Evolutionary conservation across 805 yeast species (phyloP).

Genomic region (Saturnispora diversa): DNA sequence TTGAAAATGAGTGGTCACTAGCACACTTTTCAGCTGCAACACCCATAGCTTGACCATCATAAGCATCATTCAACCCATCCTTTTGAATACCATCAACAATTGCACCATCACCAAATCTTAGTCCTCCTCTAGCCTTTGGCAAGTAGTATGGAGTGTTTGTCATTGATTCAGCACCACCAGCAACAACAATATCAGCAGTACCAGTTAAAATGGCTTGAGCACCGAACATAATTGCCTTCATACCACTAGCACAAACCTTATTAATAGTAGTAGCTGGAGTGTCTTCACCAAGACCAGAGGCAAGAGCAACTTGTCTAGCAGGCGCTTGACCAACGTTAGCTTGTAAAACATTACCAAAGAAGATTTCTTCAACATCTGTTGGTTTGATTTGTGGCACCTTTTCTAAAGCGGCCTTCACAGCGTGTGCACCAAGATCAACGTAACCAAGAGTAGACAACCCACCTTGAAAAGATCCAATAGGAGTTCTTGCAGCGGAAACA

Average conservation of each 20-base stretch:
- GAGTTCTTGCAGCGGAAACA: slow-evolving; percentile 89
- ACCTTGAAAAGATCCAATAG: slow-evolving; percentile 93
- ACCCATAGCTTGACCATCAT: slow-evolving; percentile 87
- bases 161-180: slow-evolving; percentile 98
- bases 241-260: slow-evolving; percentile 96
- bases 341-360: slow-evolving; percentile 86
- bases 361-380: slow-evolving; percentile 75
- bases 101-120: slow-evolving; percentile 76
- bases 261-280: slow-evolving; percentile 86
- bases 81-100: slow-evolving; percentile 83
- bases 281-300: slow-evolving; percentile 74
- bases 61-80: slow-evolving; percentile 93
- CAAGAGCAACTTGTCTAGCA: slow-evolving; percentile 93
- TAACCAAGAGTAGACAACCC: slow-evolving; percentile 63
- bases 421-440: slow-evolving; percentile 85
- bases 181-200: slow-evolving; percentile 83
- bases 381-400: slow-evolving; percentile 77
- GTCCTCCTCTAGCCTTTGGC: slow-evolving; percentile 79
- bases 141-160: slow-evolving; percentile 89
- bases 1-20: slow-evolving; percentile 60
- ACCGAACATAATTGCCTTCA: slow-evolving; percentile 84
- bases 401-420: slow-evolving; percentile 80
- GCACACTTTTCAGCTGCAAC: slow-evolving; percentile 97
- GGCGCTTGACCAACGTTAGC: slow-evolving; percentile 97
- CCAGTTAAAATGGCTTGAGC: slow-evolving; percentile 89